A percentile compares a stretch with the other conserved stretches of the same genome.
Conservation (phyloP, 441 rosid genomes). For the Gossypium laxum region DNA sequence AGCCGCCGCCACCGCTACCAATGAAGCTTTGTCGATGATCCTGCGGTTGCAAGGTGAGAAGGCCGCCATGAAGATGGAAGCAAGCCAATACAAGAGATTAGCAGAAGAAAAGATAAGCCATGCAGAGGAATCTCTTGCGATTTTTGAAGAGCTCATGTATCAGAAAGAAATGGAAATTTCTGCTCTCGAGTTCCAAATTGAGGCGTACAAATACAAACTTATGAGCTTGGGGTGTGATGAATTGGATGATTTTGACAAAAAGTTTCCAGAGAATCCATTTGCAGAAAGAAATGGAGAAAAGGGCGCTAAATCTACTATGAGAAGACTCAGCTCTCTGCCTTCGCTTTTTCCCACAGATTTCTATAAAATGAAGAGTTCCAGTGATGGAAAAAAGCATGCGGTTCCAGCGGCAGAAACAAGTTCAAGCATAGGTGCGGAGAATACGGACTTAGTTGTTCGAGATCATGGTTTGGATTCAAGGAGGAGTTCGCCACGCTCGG, state of each 20-base stretch:
- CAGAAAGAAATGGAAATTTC: conserved; percentile 84
- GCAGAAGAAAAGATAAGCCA: conserved; percentile 75
- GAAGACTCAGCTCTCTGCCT: conserved; percentile 35
- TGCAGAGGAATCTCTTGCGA: conserved; percentile 59
- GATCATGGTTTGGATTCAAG: conserved; percentile 12
- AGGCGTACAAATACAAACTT: conserved; percentile 61
- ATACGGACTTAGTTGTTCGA: background rate
- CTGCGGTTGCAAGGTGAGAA: conserved; percentile 74
- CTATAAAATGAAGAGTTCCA: conserved; percentile 7
- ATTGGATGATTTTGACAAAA: conserved; percentile 22
- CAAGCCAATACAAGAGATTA: conserved; percentile 78
- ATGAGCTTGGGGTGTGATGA: conserved; percentile 61
- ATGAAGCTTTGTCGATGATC: conserved; percentile 81
- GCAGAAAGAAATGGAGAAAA: conserved; percentile 30
- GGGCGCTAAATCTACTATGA: conserved; percentile 11
- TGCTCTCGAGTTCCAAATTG: conserved; percentile 69
- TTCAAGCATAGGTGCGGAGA: conserved; percentile 14
- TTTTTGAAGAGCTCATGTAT: conserved; percentile 58
- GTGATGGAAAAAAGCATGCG: conserved; percentile 16
- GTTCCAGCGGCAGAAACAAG: background rate
- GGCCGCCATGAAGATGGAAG: conserved; percentile 68
- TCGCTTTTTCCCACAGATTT: conserved; percentile 15
- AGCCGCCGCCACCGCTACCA: conserved; percentile 63
- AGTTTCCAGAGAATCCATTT: conserved; percentile 37
- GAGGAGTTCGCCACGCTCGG: conserved; percentile 18